Evolutionary conservation across 2,329 filamentous ascomycete species (phyloP), one percentile per base, ranked within the genome.

Genomic region (Trichoderma endophyticum): DNA sequence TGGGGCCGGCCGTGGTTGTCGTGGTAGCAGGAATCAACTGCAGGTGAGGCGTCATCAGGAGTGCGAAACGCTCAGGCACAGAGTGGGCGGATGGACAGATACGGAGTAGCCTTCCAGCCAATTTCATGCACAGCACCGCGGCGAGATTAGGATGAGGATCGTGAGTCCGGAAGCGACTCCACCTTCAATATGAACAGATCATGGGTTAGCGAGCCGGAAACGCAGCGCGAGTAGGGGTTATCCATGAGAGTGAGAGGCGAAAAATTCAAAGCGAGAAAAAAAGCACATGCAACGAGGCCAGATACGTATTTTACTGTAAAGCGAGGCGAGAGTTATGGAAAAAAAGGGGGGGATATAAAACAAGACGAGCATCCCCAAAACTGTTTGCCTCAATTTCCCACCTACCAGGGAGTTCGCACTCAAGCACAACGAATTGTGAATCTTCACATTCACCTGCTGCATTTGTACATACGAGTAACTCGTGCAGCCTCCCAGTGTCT

Each of bases 1-100:
- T 61, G 39, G 66, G 66, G 66, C 24, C 56, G 48, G 6, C 34
- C 54, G 32, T 21, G 65, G 66, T 70, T 70, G 66, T 70, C 66
- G 66, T 70, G 66, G 66, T 70, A 70, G 66, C 66, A 62, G 57
- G 26, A 61, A 36, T 54, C 66, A 32, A 28, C 66, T 70, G 66
- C 66, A 70, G 66, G 66, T 70, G 66, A 70, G 57, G 66, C 66
- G 66, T 70, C 66, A 70, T 70, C 66, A 70, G 66, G 66, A 70
- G 66, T 43, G 36, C 66, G 66, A 51, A 51, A 36, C 57, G 66
- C 57, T 51, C 66, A 70, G 66, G 66, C 66, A 70, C 66, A 70
- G 57, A 61, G 66, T 70, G 66, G 66, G 66, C 57, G 39, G 57
- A 54, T 70, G 66, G 66, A 70, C 57, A 59, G 57, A 70, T 70